Percentiles rank a stretch among this genome's conserved stretches.
These are phyloP conservation scores for Cymbopogon flexuosus DNA, from an alignment of 202 grass and related monocot genomes.

Conservation along the genomic window DNA sequence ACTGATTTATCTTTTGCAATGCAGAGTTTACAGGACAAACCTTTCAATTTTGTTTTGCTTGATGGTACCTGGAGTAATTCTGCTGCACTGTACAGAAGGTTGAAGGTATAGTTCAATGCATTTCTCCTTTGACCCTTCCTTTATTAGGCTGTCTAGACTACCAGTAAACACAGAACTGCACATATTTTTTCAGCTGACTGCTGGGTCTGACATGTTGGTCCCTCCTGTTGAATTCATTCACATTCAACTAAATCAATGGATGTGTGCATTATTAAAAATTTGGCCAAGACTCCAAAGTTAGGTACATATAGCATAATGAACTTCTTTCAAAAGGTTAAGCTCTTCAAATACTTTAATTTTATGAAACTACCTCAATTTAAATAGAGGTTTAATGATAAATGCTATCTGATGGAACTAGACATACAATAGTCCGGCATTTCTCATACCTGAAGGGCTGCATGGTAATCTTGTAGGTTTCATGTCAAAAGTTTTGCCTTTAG, in stretches of 20 bases:
- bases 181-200: background rate
- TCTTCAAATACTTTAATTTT: background rate
- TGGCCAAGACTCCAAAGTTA: background rate
- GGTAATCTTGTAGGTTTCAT: background rate
- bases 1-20: constrained; percentile 27
- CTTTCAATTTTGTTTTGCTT: constrained; percentile 84
- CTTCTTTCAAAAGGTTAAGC: background rate
- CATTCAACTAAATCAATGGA: background rate
- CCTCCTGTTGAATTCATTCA: background rate
- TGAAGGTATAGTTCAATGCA: constrained; percentile 51
- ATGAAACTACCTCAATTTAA: background rate
- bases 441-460: background rate
- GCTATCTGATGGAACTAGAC: background rate
- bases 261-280: background rate
- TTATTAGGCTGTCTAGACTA: background rate
- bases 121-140: constrained; percentile 15
- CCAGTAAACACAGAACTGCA: background rate
- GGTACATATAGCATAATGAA: background rate
- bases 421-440: background rate
- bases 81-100: constrained; percentile 80
- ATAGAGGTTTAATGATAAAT: background rate
- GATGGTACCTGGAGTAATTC: constrained; percentile 99
- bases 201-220: background rate
- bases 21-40: constrained; percentile 41
- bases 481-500: background rate